These are phyloP conservation scores for Coemansia sp. DNA, from an alignment of 192 early-diverging fungal genomes.

Conservation along the genomic window DNA sequence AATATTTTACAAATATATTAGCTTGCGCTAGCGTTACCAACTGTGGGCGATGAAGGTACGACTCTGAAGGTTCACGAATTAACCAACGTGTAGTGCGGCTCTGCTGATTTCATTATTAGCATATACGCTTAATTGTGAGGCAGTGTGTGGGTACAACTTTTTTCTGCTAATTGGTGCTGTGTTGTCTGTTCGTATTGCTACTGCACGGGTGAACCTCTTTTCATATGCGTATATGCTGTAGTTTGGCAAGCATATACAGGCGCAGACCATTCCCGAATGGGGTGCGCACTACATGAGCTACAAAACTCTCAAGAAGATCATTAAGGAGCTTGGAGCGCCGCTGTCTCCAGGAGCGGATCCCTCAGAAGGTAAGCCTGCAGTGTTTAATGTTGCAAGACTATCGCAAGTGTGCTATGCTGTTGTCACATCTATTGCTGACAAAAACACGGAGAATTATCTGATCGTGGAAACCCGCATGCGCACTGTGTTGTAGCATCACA, in stretches of 20 bases:
- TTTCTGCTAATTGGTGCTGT: slow-evolving; percentile 2
- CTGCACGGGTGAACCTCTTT: background rate
- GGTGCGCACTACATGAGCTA: slow-evolving; percentile 93
- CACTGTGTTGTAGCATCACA: slow-evolving; percentile 22
- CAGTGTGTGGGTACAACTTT: background rate
- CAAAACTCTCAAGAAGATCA: slow-evolving; percentile 98
- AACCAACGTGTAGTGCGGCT: background rate
- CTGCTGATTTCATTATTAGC: background rate
- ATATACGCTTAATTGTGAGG: background rate
- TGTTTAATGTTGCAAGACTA: background rate
- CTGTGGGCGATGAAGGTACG: background rate
- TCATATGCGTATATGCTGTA: slow-evolving; percentile 32
- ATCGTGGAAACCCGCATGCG: background rate
- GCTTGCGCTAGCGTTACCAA: background rate
- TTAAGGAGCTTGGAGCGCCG: slow-evolving; percentile 65
- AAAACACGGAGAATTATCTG: background rate
- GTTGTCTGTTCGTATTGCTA: background rate
- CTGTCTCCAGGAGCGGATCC: slow-evolving; percentile 40
- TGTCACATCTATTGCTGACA: background rate
- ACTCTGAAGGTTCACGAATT: background rate
- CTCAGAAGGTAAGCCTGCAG: slow-evolving; percentile 34
- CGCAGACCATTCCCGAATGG: slow-evolving; percentile 90
- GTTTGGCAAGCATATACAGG: slow-evolving; percentile 99
- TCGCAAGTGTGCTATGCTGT: background rate
- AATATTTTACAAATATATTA: background rate